These are phyloP conservation scores for Panellus pusillus DNA, from an alignment of 768 basidiomycete genomes.

Conservation along the genomic window DNA sequence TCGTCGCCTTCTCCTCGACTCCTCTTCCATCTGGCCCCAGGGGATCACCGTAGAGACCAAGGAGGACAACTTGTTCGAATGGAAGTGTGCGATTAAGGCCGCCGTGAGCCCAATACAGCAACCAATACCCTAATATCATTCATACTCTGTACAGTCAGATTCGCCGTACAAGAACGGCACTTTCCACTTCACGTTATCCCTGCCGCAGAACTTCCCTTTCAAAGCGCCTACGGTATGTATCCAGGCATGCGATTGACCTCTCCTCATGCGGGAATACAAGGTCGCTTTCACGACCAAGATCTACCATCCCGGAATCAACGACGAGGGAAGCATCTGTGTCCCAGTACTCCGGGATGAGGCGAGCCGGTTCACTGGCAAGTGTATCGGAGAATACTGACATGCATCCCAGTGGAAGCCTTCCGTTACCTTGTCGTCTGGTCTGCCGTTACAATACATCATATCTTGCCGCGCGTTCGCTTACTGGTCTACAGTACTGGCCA, in stretches of 20 bases:
- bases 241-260: background rate
- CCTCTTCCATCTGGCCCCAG: conserved; percentile 35
- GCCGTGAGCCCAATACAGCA: conserved; percentile 45
- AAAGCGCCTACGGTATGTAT: conserved; percentile 72
- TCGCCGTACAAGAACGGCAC: conserved; percentile 84
- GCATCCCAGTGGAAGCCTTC: conserved; percentile 79
- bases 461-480: conserved; percentile 7
- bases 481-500: conserved; percentile 57
- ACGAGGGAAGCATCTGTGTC: conserved; percentile 84
- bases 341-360: conserved; percentile 85
- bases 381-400: background rate
- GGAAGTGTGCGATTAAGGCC: conserved; percentile 78
- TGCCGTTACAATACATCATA: background rate
- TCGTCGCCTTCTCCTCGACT: conserved; percentile 15
- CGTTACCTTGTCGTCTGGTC: conserved; percentile 69
- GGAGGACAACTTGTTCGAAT: conserved; percentile 73
- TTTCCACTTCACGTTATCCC: conserved; percentile 69
- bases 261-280: conserved; percentile 36
- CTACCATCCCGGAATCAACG: conserved; percentile 89
- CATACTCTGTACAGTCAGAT: conserved; percentile 48
- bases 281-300: conserved; percentile 85
- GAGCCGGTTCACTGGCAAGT: conserved; percentile 25
- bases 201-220: conserved; percentile 86
- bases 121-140: conserved; percentile 10
- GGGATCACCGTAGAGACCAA: conserved; percentile 59